A percentile compares a stretch with the other conserved stretches of the same genome.
phyloP scores from a whole-genome alignment of 306 rosid species.

The Dalbergia cultrata region DNA sequence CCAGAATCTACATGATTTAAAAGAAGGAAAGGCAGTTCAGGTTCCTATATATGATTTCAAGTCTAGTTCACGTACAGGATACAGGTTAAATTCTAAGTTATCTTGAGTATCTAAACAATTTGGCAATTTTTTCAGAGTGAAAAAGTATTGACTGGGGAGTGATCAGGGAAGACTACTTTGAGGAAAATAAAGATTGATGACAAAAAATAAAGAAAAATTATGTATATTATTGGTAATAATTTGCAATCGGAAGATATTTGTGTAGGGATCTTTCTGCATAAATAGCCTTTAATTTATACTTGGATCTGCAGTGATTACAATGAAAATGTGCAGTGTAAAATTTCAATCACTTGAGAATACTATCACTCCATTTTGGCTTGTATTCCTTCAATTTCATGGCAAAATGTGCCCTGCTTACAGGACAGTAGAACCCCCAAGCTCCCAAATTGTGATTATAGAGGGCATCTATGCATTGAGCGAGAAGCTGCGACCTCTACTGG shows the following conservation, averaged over 20 bases:
- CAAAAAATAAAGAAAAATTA: slow-evolving; percentile 1
- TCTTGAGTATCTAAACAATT: slow-evolving; percentile 40
- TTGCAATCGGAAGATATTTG: neutral
- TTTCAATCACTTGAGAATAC: slow-evolving; percentile 25
- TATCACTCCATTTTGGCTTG: slow-evolving; percentile 4
- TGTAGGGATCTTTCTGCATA: neutral
- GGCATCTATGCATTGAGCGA: slow-evolving; percentile 98
- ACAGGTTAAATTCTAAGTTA: slow-evolving; percentile 68
- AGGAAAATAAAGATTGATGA: slow-evolving; percentile 22
- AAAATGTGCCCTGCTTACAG: slow-evolving; percentile 62
- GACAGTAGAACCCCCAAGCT: slow-evolving; percentile 93
- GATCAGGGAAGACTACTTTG: slow-evolving; percentile 14
- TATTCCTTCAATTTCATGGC: slow-evolving; percentile 29
- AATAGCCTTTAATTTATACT: slow-evolving; percentile 27
- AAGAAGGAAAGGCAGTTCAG: slow-evolving; percentile 80
- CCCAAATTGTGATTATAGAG: slow-evolving; percentile 89
- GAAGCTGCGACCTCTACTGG: slow-evolving; percentile 88
- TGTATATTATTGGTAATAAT: slow-evolving; percentile 31
- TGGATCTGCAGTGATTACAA: slow-evolving; percentile 14
- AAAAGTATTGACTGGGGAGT: slow-evolving; percentile 22
- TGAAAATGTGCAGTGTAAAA: slow-evolving; percentile 19
- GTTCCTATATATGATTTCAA: slow-evolving; percentile 98
- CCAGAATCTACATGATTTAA: slow-evolving; percentile 86
- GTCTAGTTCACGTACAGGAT: slow-evolving; percentile 91
- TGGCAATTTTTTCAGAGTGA: slow-evolving; percentile 35